Evolutionary conservation across 2,329 filamentous ascomycete genomes (phyloP), one percentile per base, ranked within the genome.

Genomic region (Ceratocystiopsis sp.): DNA sequence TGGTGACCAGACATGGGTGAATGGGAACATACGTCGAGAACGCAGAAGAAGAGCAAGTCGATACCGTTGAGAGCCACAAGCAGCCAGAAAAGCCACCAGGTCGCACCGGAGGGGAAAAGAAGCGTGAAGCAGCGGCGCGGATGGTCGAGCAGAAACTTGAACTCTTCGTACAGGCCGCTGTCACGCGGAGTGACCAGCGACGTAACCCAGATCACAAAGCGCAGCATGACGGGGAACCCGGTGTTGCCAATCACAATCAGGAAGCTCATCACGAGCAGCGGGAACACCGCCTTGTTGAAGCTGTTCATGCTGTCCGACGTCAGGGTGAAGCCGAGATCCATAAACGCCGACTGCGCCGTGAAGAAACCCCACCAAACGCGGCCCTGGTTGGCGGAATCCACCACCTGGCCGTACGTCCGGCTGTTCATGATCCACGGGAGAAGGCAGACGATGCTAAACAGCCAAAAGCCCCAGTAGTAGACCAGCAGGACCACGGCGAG

Each of bases 201-300:
- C 33, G 73, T 56, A 1, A 80, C 53, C 89, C 91, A 98, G 47
- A 98, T 96, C 48, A 91, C 75, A 54, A 95, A 83, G 9, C 91
- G 81, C 19, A 96, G 72, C 80, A 95, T 87, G 54, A 91, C 84
- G 0, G 89, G 91, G 52, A 96, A 96, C 0, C 82, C 91, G 0
- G 89, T 96, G 55, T 96, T 96, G 44, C 89, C 89, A 47, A 94
- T 85, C 48, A 96, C 77, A 55, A 96, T 91, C 37, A 96, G 71
- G 52, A 93, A 93, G 8, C 77, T 76, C 61, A 86, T 75, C 37
- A 91, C 57, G 18, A 95, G 65, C 38, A 96, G 66, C 1, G 81
- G 77, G 52, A 84, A 81, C 8, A 81, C 66, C 1, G 85, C 84
- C 10, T 66, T 72, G 52, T 84, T 78, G 59, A 96, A 96, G 0